These are phyloP conservation scores for Chrysophaeum taylorii DNA, from an alignment of 352 stramenopile genomes.

Conservation along the genomic window DNA sequence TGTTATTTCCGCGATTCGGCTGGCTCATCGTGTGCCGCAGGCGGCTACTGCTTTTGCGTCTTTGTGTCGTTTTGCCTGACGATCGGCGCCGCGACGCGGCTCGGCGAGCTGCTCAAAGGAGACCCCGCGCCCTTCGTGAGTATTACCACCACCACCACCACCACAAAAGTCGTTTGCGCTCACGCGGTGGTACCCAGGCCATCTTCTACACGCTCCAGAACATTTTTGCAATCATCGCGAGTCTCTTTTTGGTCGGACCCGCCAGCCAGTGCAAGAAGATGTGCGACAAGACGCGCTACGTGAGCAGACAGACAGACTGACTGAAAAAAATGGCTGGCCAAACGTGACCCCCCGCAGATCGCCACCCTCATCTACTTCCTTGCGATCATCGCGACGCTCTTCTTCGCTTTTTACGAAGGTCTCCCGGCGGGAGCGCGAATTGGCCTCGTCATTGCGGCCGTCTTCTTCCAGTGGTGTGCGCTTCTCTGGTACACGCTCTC, in stretches of 20 bases:
- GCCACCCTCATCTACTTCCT: not conserved
- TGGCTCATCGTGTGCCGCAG: not conserved
- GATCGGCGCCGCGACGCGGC: not conserved
- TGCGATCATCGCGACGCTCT: not conserved
- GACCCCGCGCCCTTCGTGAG: too few species aligned
- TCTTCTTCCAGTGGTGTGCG: not conserved
- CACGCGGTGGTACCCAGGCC: too few species aligned
- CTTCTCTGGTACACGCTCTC: not conserved
- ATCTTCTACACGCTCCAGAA: not conserved
- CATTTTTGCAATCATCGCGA: not conserved
- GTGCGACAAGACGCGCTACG: not conserved
- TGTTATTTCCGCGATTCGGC: not conserved
- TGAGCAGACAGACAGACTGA: not conserved
- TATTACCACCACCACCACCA: too few species aligned
- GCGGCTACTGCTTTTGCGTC: not conserved
- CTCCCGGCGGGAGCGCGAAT: not conserved
- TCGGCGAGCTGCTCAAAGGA: not conserved
- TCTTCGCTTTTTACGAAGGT: not conserved
- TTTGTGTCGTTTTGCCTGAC: not conserved
- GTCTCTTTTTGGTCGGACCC: not conserved
- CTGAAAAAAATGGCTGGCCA: not conserved
- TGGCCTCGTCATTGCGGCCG: not conserved
- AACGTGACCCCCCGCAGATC: too few species aligned
- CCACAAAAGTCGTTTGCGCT: too few species aligned
- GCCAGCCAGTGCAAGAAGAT: not conserved